Conservation (phyloP, 169 alveolate species). For the Besnoitia besnoiti region DNA sequence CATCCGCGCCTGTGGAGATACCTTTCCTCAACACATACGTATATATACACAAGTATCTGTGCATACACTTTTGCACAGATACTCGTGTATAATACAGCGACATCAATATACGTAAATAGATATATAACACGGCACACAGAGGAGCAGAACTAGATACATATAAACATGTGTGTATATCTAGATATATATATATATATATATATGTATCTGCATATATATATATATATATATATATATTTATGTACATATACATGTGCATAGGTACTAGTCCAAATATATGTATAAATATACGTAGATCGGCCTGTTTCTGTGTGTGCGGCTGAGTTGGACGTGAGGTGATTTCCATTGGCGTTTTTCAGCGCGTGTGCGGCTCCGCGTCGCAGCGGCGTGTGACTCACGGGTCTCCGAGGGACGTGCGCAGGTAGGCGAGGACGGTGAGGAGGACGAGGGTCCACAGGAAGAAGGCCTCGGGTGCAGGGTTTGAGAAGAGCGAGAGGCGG, state of each 20-base stretch:
- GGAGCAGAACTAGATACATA: too few relatives aligned
- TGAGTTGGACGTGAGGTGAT: not conserved
- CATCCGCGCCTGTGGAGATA: too few relatives aligned
- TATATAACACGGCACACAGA: too few relatives aligned
- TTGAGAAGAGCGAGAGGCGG: not conserved
- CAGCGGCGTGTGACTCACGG: slow-evolving; percentile 35
- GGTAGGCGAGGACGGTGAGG: slow-evolving; percentile 29
- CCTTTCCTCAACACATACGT: too few relatives aligned
- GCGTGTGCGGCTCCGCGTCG: not conserved
- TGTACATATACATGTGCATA: not conserved
- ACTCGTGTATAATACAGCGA: too few relatives aligned
- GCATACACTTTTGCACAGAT: too few relatives aligned
- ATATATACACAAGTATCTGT: too few relatives aligned
- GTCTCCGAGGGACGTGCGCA: slow-evolving; percentile 24
- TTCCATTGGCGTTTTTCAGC: not conserved
- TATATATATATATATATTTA: not conserved
- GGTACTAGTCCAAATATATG: not conserved
- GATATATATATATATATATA: not conserved
- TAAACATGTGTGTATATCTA: not conserved
- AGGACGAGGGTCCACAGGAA: slow-evolving; percentile 15
- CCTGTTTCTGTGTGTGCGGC: not conserved
- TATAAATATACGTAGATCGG: not conserved
- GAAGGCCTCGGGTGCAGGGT: not conserved
- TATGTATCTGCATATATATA: not conserved
- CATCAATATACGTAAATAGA: too few relatives aligned